phyloP scores from a whole-genome alignment of 495 filamentous ascomycete species.

The Baudoinia panamericana region DNA sequence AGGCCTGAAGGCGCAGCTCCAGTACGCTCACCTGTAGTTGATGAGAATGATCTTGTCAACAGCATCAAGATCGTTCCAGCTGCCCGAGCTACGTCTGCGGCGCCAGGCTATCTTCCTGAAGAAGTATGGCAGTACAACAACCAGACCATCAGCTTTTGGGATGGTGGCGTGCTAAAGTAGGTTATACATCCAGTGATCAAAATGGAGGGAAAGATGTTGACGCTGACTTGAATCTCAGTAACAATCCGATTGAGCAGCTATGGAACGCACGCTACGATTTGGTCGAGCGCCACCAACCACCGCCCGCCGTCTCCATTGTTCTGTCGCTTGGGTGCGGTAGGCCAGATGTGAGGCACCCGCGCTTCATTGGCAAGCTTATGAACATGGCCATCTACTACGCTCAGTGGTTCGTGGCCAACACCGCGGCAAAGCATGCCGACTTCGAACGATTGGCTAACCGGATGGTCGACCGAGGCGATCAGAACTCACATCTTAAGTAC shows the following conservation, averaged over 20 bases:
- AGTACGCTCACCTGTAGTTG: background rate
- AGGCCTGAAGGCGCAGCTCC: background rate
- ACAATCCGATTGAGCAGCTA: constrained; percentile 2
- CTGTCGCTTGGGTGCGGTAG: background rate
- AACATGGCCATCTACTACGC: background rate
- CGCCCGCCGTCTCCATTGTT: background rate
- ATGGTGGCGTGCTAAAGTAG: constrained; percentile 4
- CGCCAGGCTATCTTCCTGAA: background rate
- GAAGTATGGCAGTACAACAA: background rate
- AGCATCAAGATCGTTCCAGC: background rate
- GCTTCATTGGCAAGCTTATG: background rate
- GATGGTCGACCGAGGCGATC: background rate
- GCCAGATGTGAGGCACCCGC: background rate
- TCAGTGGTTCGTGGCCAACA: constrained; percentile 5
- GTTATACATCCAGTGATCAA: too few relatives aligned
- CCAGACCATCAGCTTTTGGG: constrained; percentile 3
- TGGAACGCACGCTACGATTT: constrained; percentile 3
- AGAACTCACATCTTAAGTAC: background rate
- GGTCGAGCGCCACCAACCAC: background rate
- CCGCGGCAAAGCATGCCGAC: constrained; percentile 1
- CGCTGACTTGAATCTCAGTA: too few relatives aligned
- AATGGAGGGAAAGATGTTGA: too few relatives aligned
- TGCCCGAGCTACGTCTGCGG: constrained; percentile 2
- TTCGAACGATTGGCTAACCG: background rate
- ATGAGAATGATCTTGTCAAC: background rate